Conservation (phyloP, 2,329 filamentous ascomycete species). For the Plectosphaerella sp. region DNA sequence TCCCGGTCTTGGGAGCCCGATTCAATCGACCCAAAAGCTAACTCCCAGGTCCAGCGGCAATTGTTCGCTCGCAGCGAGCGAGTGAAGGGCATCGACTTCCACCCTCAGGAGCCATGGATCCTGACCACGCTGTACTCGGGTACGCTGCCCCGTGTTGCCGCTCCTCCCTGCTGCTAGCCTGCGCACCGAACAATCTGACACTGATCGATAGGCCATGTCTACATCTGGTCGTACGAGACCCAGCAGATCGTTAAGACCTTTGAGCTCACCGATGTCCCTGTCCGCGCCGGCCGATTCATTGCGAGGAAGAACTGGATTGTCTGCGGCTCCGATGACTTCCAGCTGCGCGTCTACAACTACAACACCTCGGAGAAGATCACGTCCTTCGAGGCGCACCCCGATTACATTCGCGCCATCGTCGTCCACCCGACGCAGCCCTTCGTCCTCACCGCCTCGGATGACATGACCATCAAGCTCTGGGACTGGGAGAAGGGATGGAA, state of each 20-base stretch:
- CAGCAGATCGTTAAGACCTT: constrained; percentile 98
- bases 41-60: constrained; percentile 30
- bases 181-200: constrained; percentile 8
- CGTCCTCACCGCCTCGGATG: constrained; percentile 92
- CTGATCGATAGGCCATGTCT: constrained; percentile 71
- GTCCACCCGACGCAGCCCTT: constrained; percentile 96
- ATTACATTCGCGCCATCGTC: constrained; percentile 95
- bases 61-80: constrained; percentile 78
- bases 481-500: constrained; percentile 99
- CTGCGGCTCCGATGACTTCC: constrained; percentile 85
- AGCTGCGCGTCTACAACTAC: constrained; percentile 88
- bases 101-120: constrained; percentile 94
- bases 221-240: constrained; percentile 98
- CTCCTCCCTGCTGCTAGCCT: not conserved
- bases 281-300: constrained; percentile 93
- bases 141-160: constrained; percentile 34
- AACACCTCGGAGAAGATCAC: constrained; percentile 99
- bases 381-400: constrained; percentile 93
- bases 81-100: constrained; percentile 96
- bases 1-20: not conserved
- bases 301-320: constrained; percentile 99
- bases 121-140: constrained; percentile 95
- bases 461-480: constrained; percentile 98
- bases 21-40: not conserved
- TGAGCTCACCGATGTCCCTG: constrained; percentile 96